Evolutionary conservation across 2,329 filamentous ascomycete genomes (phyloP).

Genomic region (Neurospora crassa): DNA sequence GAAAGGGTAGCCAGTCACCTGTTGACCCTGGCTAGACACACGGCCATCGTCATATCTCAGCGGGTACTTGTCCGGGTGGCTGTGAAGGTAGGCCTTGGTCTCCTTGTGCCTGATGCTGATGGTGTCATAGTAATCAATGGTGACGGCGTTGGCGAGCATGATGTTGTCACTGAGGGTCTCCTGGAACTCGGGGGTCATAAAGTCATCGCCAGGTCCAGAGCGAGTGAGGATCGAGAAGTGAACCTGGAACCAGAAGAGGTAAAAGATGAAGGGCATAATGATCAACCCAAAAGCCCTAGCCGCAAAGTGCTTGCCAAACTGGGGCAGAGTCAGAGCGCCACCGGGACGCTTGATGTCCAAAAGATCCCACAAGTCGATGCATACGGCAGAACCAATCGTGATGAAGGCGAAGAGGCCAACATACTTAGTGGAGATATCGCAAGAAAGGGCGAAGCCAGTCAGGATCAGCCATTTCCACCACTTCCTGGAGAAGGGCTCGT

Average conservation of each 20-base stretch:
- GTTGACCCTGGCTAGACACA: conserved; percentile 94
- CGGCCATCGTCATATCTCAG: conserved; percentile 94
- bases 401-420: conserved; percentile 95
- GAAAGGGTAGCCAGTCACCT: conserved; percentile 95
- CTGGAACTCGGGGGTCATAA: conserved; percentile 98
- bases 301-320: conserved; percentile 82
- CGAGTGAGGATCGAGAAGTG: conserved; percentile 84
- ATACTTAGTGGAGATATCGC: conserved; percentile 98
- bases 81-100: conserved; percentile 92
- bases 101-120: conserved; percentile 93
- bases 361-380: conserved; percentile 92
- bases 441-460: conserved; percentile 89
- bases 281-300: conserved; percentile 83
- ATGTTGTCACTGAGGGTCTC: conserved; percentile 91
- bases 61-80: conserved; percentile 80
- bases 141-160: conserved; percentile 79
- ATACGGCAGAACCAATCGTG: conserved; percentile 87
- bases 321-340: conserved; percentile 67
- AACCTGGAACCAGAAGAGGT: conserved; percentile 99
- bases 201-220: conserved; percentile 93
- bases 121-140: conserved; percentile 81
- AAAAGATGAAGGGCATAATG: conserved; percentile 89
- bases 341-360: conserved; percentile 78
- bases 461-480: conserved; percentile 99
- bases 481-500: conserved; percentile 81